Evolutionary conservation across 495 filamentous ascomycete species (phyloP), one percentile per base, ranked within the genome.

Genomic region (Penicillium longicatenatum): DNA sequence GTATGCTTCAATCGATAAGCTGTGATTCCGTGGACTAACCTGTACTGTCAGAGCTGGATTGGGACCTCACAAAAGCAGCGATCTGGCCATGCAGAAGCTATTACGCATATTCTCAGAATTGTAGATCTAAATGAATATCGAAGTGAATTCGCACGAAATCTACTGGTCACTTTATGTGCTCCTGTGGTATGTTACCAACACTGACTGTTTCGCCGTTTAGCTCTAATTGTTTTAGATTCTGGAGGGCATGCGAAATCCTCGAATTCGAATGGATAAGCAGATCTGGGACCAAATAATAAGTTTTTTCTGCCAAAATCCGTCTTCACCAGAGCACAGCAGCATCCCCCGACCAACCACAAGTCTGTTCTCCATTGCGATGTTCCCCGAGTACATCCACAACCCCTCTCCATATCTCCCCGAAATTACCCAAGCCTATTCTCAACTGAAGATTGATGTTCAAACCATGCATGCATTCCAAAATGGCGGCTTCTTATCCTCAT

Each of bases 221-320:
- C 14, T 39, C 37, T 39, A 39, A 39, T 39, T 7, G n/a, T 50
- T 30, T 45, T 33, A 76, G 74, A 67, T 75, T 19, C 45, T 76
- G n/a, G 70, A 75, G 55, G 68, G 63, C 17, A 60, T 72, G 12
- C 60, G 65, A 22, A 64, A 73, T n/a, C 64, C 65, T 7, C 57
- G 56, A 1, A 65, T 75, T 17, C 57, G 59, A n/a, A 60, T 75
- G 37, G 48, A 50, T 11, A 57, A 57, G 9, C 50, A 55, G 21
- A 67, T 68, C 22, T 67, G 59, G 54, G 53, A 61, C 16, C 42
- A 63, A 2, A 50, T 52, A 30, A 35, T 60, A 1, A 26, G 45
- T 8, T 62, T 62, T 33, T 39, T 61, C 31, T 21, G 24, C 26
- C 54, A 52, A 16, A 52, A 44, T 11, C 26, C 41, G 2, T 51